These are phyloP conservation scores for Aspergillus arachidicola DNA, from an alignment of 2,329 filamentous ascomycete genomes.

Conservation along the genomic window DNA sequence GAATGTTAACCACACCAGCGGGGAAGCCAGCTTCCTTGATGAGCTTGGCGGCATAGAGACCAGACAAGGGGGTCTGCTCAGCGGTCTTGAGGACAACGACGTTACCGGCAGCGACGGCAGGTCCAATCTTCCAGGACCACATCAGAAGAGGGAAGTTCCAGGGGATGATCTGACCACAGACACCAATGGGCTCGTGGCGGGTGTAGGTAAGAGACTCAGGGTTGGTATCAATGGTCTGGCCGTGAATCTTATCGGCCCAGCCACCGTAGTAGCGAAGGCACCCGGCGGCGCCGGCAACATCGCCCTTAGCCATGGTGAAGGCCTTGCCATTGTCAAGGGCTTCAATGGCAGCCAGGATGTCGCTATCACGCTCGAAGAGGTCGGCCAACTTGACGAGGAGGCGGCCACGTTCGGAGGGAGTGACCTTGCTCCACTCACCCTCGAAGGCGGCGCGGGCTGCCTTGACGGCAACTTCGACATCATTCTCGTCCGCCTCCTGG, in stretches of 20 bases:
- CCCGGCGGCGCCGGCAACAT: conserved; percentile 68
- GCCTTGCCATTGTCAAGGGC: conserved; percentile 64
- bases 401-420: conserved; percentile 71
- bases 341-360: conserved; percentile 79
- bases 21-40: conserved; percentile 64
- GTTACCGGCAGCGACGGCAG: conserved; percentile 13
- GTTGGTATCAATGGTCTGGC: conserved; percentile 80
- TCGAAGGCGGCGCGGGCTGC: conserved; percentile 87
- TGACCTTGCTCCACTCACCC: conserved; percentile 66
- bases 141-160: conserved; percentile 76
- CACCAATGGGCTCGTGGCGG: conserved; percentile 74
- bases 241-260: conserved; percentile 94
- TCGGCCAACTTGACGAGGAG: conserved; percentile 76
- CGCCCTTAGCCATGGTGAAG: conserved; percentile 59
- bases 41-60: conserved; percentile 59
- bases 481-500: conserved; percentile 81
- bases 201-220: conserved; percentile 84
- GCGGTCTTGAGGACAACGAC: conserved; percentile 13
- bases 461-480: conserved; percentile 72
- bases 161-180: conserved; percentile 86
- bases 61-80: conserved; percentile 65
- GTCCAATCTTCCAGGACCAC: conserved; percentile 17
- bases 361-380: conserved; percentile 74
- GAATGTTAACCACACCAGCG: conserved; percentile 62
- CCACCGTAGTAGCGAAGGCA: conserved; percentile 86